phyloP scores from a whole-genome alignment of 192 early-diverging fungal species.

The Backusella morwellensis region DNA sequence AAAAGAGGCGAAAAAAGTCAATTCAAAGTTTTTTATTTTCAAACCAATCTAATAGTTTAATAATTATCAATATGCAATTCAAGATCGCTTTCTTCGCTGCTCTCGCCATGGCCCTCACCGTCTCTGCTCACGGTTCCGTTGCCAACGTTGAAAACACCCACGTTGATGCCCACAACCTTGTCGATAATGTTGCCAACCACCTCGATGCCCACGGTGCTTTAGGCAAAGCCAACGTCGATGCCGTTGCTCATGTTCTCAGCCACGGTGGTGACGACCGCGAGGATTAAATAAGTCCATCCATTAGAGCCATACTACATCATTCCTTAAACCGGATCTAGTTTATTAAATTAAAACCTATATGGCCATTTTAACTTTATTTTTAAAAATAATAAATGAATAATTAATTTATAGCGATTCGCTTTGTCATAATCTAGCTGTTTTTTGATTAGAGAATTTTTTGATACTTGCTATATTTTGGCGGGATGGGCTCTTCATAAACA shows the following conservation, averaged over 20 bases:
- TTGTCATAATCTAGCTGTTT: background rate
- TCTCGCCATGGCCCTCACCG: background rate
- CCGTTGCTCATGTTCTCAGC: background rate
- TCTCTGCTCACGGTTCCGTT: background rate
- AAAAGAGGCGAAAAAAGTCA: background rate
- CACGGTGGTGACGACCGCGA: background rate
- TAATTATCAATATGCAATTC: slow-evolving; percentile 1
- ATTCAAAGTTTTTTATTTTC: background rate
- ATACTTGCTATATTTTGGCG: too few species aligned
- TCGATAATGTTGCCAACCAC: background rate
- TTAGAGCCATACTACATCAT: background rate
- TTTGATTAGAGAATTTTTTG: background rate
- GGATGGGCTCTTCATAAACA: too few species aligned
- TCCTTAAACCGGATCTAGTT: background rate
- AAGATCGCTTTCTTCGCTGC: background rate
- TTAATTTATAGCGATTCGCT: background rate
- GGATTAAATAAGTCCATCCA: background rate
- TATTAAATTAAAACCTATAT: background rate
- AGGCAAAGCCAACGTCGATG: background rate
- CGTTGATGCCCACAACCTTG: background rate
- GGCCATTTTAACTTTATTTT: background rate
- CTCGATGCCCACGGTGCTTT: background rate
- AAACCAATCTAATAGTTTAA: background rate
- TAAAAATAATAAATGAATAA: background rate
- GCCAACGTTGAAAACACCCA: background rate